Evolutionary conservation across 192 early-diverging fungal genomes (phyloP), one percentile per base, ranked within the genome.

Genomic region (Backusella tarrabulga): DNA sequence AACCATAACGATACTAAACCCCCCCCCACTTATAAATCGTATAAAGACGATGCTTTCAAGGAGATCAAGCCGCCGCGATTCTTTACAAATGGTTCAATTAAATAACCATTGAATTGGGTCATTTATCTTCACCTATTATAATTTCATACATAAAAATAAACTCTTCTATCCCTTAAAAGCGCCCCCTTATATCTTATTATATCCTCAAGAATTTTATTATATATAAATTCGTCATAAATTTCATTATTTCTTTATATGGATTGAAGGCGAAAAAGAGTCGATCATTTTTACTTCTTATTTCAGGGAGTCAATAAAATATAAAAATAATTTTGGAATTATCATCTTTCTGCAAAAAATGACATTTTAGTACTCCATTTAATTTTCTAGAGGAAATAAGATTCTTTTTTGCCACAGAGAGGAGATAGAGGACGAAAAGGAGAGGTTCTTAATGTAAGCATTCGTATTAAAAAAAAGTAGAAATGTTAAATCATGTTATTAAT

Each of bases 11-110:
- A n/a, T 23, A 32, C 19, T 34, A 23, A 50, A 67, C 36, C 17
- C n/a, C n/a, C n/a, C n/a, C 0, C 17, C 35, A 15, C 35, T 7
- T 34, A 34, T 75, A 8, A 66, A 72, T 29, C 56, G 73, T 68
- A 41, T 63, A 21, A 74, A 74, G 21, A 81, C 76, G 4, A 56
- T 79, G 32, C 76, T 76, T 40, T 68, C 76, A 38, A 46, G 74
- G 38, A 41, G 68, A 41, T 70, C 68, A 70, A 70, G 38, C 21
- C 35, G 12, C 17, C 4, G 26, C 38, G 68, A 70, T 11, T 21
- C 68, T 40, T 70, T 70, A 70, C 36, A 70, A 40, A 41, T 70
- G 26, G 36, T 41, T 70, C 68, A 70, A 70, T 70, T 70, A 70
- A 70, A 70, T 70, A 70, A 70, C 40, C 68, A 23, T 70, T 38